Base-by-base conservation (phyloP, 305 asterid species). In the Nicotiana rustica region DNA sequence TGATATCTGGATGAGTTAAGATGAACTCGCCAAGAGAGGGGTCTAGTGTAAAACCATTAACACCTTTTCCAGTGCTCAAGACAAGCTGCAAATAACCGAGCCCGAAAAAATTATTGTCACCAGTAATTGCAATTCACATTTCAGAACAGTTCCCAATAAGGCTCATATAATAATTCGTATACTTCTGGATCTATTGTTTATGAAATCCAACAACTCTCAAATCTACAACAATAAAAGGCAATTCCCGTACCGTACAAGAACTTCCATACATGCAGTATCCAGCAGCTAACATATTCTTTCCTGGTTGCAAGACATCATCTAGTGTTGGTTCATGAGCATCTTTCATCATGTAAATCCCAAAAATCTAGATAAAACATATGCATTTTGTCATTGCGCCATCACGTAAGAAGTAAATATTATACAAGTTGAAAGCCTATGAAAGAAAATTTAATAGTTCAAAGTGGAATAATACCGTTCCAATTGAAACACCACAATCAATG, bases 241-340 rank as follows among this genome's bases (percentile, higher is more conserved):
- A 61, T 49, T n/a, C 25, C 9, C 85, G 3, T 92, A 96, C 99
- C 93, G 86, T 92, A 95, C 99, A 96, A 80, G 98, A 96, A 89
- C 99, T 96, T 79, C 99, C 99, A 56, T 96, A 96, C 98, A 94
- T 96, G 88, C 98, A 96, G 83, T 96, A 96, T 79, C 99, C 98
- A 9, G 98, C 98, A 84, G 99, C 97, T 82, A 94, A 81, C 99
- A 96, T 89, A 59, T 94, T 91, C 84, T 92, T 92, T 81, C 99
- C 99, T 25, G 99, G 98, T 91, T 91, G 98, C 92, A 96, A 82
- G 59, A 93, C 98, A 71, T 94, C 97, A 84, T 91, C 97, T 14
- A 96, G 80, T 57, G 85, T 86, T 14, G 98, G 98, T 31, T 94
- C 97, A 13, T 41, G 67, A 38, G 87, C 94, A 35, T 92, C 97